phyloP scores from a whole-genome alignment of 768 basidiomycete genomes.

The Boletus rufocinnamomeus region DNA sequence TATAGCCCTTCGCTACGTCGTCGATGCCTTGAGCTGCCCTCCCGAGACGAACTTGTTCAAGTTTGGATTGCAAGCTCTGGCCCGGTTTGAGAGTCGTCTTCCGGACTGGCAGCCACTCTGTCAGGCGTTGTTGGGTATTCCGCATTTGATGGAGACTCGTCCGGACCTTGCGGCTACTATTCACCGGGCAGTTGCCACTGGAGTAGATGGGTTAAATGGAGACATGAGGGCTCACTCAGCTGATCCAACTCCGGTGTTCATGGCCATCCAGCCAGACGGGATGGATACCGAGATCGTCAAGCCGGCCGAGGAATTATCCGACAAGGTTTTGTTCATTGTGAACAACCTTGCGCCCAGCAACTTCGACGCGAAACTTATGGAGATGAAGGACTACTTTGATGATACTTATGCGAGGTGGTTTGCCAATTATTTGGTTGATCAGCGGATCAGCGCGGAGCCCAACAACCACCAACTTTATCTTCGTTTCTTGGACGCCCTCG shows the following conservation, averaged over 20 bases:
- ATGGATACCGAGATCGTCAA: constrained; percentile 60
- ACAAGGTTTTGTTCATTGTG: constrained; percentile 95
- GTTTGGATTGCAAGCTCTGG: constrained; percentile 90
- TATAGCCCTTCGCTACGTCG: constrained; percentile 94
- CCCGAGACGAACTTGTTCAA: constrained; percentile 93
- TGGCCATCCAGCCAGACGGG: constrained; percentile 71
- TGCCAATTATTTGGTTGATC: constrained; percentile 95
- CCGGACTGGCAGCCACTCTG: constrained; percentile 93
- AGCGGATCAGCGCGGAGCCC: constrained; percentile 92
- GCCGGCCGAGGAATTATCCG: constrained; percentile 86
- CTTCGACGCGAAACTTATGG: constrained; percentile 82
- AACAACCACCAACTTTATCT: constrained; percentile 97
- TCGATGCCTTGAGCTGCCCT: constrained; percentile 89
- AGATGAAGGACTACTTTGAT: constrained; percentile 84
- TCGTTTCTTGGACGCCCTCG: constrained; percentile 86
- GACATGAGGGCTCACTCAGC: constrained; percentile 40
- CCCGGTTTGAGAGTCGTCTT: constrained; percentile 83
- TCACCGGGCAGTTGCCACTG: constrained; percentile 64
- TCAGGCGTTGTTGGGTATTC: constrained; percentile 83
- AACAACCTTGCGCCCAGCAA: constrained; percentile 97
- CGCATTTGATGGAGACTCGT: constrained; percentile 80
- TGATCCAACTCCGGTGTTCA: constrained; percentile 64
- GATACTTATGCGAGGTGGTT: constrained; percentile 92
- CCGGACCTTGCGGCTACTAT: constrained; percentile 78
- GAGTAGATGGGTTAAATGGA: constrained; percentile 46